phyloP scores from a whole-genome alignment of 2,329 filamentous ascomycete species.

The Akanthomyces muscarius region DNA sequence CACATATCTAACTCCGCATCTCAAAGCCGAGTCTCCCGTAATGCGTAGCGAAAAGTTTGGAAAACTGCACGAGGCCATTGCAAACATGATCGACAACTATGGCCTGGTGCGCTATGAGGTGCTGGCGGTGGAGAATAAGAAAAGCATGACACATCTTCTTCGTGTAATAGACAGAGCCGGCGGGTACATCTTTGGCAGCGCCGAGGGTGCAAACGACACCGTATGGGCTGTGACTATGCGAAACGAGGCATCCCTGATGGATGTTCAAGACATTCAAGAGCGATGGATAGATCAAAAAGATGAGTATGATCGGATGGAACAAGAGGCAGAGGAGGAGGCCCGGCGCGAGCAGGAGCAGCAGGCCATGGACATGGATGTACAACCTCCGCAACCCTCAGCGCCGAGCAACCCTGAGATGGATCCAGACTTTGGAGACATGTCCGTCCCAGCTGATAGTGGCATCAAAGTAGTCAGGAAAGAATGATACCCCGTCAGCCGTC shows the following conservation, averaged over 20 bases:
- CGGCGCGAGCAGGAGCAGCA: conserved; percentile 39
- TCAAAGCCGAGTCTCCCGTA: conserved; percentile 73
- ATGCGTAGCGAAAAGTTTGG: conserved; percentile 72
- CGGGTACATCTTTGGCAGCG: conserved; percentile 87
- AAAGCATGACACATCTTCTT: conserved; percentile 90
- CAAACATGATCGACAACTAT: conserved; percentile 84
- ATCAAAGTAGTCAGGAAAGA: conserved; percentile 68
- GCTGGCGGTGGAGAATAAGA: conserved; percentile 92
- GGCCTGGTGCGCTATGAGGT: conserved; percentile 89
- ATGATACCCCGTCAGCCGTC: conserved; percentile 46
- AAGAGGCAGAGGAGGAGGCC: conserved; percentile 70
- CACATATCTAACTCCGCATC: conserved; percentile 72
- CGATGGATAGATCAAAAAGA: conserved; percentile 91
- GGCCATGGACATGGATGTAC: conserved; percentile 33
- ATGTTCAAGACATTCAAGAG: conserved; percentile 88
- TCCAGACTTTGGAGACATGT: conserved; percentile 49
- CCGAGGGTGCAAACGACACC: conserved; percentile 89
- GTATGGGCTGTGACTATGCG: conserved; percentile 98
- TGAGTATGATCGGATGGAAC: conserved; percentile 78
- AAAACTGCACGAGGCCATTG: conserved; percentile 79
- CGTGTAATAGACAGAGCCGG: conserved; percentile 86
- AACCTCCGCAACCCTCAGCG: conserved; percentile 23
- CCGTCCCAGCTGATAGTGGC: conserved; percentile 55
- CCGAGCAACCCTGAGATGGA: conserved; percentile 32
- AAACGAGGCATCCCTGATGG: conserved; percentile 67